Conservation (phyloP, 768 basidiomycete species). For the Clitopilus passeckerianus region DNA sequence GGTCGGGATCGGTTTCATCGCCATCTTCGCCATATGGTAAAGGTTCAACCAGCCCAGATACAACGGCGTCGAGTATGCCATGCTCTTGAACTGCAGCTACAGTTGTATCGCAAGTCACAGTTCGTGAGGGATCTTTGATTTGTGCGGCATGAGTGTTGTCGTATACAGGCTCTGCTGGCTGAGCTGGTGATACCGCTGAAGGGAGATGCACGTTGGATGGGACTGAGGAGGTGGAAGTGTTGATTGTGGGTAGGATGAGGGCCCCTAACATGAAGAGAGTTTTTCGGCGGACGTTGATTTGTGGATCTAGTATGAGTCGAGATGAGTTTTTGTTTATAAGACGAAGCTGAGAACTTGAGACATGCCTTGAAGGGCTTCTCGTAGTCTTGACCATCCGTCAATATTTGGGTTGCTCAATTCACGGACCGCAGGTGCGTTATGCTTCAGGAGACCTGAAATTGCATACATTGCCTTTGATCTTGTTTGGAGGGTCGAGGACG, state of each 20-base stretch:
- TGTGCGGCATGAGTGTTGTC: conserved; percentile 71
- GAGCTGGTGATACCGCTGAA: conserved; percentile 12
- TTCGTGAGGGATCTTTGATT: conserved; percentile 48
- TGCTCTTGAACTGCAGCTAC: conserved; percentile 43
- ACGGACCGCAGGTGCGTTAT: conserved; percentile 63
- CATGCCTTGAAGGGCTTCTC: conserved; percentile 56
- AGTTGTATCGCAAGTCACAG: conserved; percentile 44
- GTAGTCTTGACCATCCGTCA: conserved; percentile 63
- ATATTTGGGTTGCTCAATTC: conserved; percentile 37
- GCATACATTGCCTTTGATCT: conserved; percentile 83
- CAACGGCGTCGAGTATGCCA: conserved; percentile 42
- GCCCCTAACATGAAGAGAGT: conserved; percentile 70
- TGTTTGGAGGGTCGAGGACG: conserved; percentile 41
- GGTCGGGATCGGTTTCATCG: conserved; percentile 50
- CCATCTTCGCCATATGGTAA: conserved; percentile 66
- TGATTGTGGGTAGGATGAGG: conserved; percentile 50
- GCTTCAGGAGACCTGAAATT: conserved; percentile 74
- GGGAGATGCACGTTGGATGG: conserved; percentile 15
- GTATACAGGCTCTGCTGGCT: conserved; percentile 38
- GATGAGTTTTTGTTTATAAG: background rate
- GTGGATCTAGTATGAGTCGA: conserved; percentile 52
- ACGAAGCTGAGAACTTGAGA: background rate
- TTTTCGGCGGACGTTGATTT: conserved; percentile 75
- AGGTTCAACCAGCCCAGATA: conserved; percentile 49
- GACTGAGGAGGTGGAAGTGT: conserved; percentile 14